Percentiles rank a stretch among this genome's conserved stretches.
These are phyloP conservation scores for barrel medic (Medicago truncatula) DNA, from an alignment of 306 rosid species.

Conservation along the genomic window DNA sequence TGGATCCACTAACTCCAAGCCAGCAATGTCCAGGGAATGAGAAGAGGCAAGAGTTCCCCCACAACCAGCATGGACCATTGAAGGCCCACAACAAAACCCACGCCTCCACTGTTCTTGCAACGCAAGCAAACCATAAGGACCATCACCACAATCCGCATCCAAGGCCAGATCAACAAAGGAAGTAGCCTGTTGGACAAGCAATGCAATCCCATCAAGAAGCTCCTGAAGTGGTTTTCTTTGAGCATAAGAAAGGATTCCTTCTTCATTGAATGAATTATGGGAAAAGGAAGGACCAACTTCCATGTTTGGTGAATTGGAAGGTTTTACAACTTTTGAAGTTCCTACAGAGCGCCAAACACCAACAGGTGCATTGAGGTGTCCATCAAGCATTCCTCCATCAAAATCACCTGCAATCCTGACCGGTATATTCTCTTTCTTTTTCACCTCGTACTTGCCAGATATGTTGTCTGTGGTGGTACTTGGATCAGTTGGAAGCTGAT, in stretches of 20 bases:
- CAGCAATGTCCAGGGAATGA: slow-evolving; percentile 98
- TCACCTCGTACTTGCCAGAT: slow-evolving; percentile 72
- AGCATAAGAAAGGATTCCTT: slow-evolving; percentile 82
- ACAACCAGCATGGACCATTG: slow-evolving; percentile 96
- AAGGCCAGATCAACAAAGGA: slow-evolving; percentile 92
- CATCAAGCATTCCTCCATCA: slow-evolving; percentile 88
- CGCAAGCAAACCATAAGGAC: slow-evolving; percentile 98
- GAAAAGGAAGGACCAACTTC: slow-evolving; percentile 80
- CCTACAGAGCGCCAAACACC: slow-evolving; percentile 97
- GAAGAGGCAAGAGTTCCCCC: slow-evolving; percentile 97
- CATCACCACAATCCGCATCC: slow-evolving; percentile 94
- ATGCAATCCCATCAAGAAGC: slow-evolving; percentile 87
- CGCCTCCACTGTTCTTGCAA: slow-evolving; percentile 98
- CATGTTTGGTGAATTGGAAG: slow-evolving; percentile 74
- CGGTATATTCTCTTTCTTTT: slow-evolving; percentile 88
- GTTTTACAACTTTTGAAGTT: slow-evolving; percentile 73
- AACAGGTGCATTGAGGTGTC: slow-evolving; percentile 87
- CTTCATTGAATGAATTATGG: slow-evolving; percentile 84
- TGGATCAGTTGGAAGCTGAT: slow-evolving; percentile 73
- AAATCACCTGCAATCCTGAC: slow-evolving; percentile 92
- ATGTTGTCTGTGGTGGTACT: slow-evolving; percentile 68
- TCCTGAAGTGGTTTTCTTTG: slow-evolving; percentile 97
- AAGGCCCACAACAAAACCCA: slow-evolving; percentile 97
- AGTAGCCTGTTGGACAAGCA: slow-evolving; percentile 94
- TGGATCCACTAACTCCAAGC: slow-evolving; percentile 96